A percentile compares a stretch with the other conserved stretches of the same genome.
Evolutionary conservation across 2,329 filamentous ascomycete species (phyloP).

Genomic region (Kalaharituber pfeilii): DNA sequence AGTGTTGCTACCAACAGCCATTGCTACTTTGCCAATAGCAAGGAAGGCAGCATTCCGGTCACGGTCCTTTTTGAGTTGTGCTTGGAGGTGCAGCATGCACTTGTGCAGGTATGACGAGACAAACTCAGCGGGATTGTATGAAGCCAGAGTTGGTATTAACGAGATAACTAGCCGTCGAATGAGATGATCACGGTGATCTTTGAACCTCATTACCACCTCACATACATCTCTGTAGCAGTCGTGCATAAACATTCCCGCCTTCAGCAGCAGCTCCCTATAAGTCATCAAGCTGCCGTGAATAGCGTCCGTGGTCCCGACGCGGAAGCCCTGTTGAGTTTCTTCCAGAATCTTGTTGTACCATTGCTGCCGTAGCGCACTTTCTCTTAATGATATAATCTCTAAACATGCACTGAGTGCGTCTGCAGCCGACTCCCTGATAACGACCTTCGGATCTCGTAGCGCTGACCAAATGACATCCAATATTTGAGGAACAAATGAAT

Average conservation of each 20-base stretch:
- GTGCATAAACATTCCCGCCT: conserved; percentile 99
- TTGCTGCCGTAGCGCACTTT: conserved; percentile 65
- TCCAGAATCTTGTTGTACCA: conserved; percentile 87
- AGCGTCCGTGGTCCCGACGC: conserved; percentile 63
- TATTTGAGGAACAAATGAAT: conserved; percentile 84
- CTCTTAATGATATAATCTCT: conserved; percentile 84
- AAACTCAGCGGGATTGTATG: conserved; percentile 83
- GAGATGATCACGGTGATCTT: conserved; percentile 75
- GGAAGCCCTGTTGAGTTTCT: conserved; percentile 64
- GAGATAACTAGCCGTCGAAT: conserved; percentile 80
- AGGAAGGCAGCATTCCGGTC: conserved; percentile 88
- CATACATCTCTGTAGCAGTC: conserved; percentile 81
- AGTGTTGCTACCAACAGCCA: conserved; percentile 88
- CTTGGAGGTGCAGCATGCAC: conserved; percentile 91
- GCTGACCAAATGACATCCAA: conserved; percentile 95
- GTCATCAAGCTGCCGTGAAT: conserved; percentile 90
- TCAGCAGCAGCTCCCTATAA: conserved; percentile 77
- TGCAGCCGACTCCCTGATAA: conserved; percentile 80
- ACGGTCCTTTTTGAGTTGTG: conserved; percentile 72
- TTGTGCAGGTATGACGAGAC: conserved; percentile 73
- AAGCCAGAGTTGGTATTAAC: conserved; percentile 80
- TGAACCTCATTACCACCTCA: conserved; percentile 80
- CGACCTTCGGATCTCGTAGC: conserved; percentile 69
- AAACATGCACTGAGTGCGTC: conserved; percentile 92
- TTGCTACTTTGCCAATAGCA: conserved; percentile 89